Evolutionary conservation across 441 rosid species (phyloP), one percentile per base, ranked within the genome.

Genomic region (Adansonia gregorii): DNA sequence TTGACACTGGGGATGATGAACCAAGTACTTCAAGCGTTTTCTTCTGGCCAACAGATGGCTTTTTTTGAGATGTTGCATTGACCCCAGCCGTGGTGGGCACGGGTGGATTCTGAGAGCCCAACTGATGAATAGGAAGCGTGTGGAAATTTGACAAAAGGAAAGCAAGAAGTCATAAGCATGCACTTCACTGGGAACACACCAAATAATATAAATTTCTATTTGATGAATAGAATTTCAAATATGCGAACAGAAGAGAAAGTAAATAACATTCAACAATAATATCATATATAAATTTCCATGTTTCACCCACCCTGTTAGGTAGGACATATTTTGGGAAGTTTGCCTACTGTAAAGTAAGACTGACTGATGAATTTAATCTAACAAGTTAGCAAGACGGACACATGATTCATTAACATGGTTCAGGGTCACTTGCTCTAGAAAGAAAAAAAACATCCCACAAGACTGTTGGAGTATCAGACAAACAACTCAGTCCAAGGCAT

Each of bases 21-120:
- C 91, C 92, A 79, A 83, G 88, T 64, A 90, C 71, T 67, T 96
- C 99, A 81, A 89, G 89, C 22, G 93, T 94, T 84, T 92, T 96
- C 87, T 96, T 96, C 82, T 89, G 98, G 85, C 92, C 93, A 79
- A 85, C 72, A 68, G 82, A 78, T 79, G 91, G 85, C 81, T 88
- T 95, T 82, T 88, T 92, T 6, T 88, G 82, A 80, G 93, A 89
- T 82, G 88, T 87, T 46, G 86, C 79, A 79, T 80, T 90, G 79
- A 78, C 77, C 77, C 90, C 92, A 77, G 88, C 79, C 70, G 88
- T 80, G 68, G 91, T 72, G 31, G 88, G 76, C 27, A 80, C 83
- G 15, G 90, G 68, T 35, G 88, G 78, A 46, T 80, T 78, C 79
- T 90, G 91, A 74, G 92, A 84, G 77, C 86, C 87, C 83, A 85